These are phyloP conservation scores for Suhomyces terraborum DNA, from an alignment of 1,139 yeast genomes.

Conservation along the genomic window DNA sequence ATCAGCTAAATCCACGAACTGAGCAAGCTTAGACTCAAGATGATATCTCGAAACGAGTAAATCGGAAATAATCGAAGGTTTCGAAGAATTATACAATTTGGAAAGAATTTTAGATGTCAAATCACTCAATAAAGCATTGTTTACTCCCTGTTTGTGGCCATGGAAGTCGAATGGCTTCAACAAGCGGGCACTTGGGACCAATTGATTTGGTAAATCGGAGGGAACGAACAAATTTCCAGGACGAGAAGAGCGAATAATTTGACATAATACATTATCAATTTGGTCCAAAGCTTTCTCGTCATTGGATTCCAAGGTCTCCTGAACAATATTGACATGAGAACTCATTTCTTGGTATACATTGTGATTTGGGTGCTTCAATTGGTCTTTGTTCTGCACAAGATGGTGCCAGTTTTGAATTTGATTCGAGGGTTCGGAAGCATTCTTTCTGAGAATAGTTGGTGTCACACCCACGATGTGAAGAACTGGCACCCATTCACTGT, in stretches of 20 bases:
- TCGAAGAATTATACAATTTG: slow-evolving; percentile 50
- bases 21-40: slow-evolving; percentile 40
- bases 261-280: slow-evolving; percentile 63
- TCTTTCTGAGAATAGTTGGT: slow-evolving; percentile 29
- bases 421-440: slow-evolving; percentile 22
- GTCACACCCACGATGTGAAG: slow-evolving; percentile 84
- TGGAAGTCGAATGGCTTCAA: slow-evolving; percentile 23
- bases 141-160: slow-evolving; percentile 13
- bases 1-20: slow-evolving; percentile 45
- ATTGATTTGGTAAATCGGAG: slow-evolving; percentile 57
- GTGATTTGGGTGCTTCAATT: slow-evolving; percentile 56
- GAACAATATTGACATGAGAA: slow-evolving; percentile 57
- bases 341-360: slow-evolving; percentile 64
- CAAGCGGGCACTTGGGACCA: slow-evolving; percentile 42
- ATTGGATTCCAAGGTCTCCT: slow-evolving; percentile 55
- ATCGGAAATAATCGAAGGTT: slow-evolving; percentile 70
- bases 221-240: slow-evolving; percentile 86
- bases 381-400: slow-evolving; percentile 57
- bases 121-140: slow-evolving; percentile 28
- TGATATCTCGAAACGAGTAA: slow-evolving; percentile 61
- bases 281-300: slow-evolving; percentile 45
- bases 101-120: slow-evolving; percentile 51
- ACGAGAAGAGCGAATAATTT: slow-evolving; percentile 57
- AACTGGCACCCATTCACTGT: slow-evolving; percentile 76
- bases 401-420: slow-evolving; percentile 58